Evolutionary conservation across 2,329 filamentous ascomycete species (phyloP).

Genomic region (Microcyclosporella mali): DNA sequence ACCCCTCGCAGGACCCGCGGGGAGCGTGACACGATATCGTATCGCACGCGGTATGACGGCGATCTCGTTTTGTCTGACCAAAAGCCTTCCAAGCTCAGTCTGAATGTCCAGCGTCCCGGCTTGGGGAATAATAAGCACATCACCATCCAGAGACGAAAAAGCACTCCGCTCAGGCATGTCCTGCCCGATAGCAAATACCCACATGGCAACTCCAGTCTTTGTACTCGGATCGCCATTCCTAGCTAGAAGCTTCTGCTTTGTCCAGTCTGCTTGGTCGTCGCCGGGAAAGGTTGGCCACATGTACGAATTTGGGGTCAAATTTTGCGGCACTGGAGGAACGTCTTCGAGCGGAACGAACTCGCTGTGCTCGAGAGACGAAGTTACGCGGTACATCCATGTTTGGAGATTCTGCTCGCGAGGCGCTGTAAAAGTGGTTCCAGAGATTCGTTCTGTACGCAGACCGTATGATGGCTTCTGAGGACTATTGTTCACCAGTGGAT

Average conservation of each 20-base stretch:
- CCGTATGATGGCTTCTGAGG: constrained; percentile 72
- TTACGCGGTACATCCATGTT: constrained; percentile 51
- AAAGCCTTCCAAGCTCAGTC: constrained; percentile 57
- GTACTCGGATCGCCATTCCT: constrained; percentile 70
- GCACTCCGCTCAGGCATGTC: constrained; percentile 65
- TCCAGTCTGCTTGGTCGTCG: constrained; percentile 48
- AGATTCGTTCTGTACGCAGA: constrained; percentile 66
- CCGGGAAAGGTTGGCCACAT: constrained; percentile 20
- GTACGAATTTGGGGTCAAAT: constrained; percentile 12
- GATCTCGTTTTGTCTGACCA: constrained; percentile 60
- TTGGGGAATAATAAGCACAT: constrained; percentile 59
- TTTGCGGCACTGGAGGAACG: constrained; percentile 1
- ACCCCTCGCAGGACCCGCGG: constrained; percentile 53
- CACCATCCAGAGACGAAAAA: constrained; percentile 74
- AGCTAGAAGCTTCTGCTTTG: constrained; percentile 63
- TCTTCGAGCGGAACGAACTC: constrained; percentile 7
- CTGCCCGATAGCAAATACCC: constrained; percentile 70
- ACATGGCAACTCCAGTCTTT: constrained; percentile 71
- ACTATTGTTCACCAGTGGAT: constrained; percentile 69
- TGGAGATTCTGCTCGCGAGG: constrained; percentile 50
- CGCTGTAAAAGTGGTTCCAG: constrained; percentile 52
- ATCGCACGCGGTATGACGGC: constrained; percentile 58
- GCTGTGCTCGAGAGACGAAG: constrained; percentile 24
- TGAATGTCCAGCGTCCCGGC: constrained; percentile 59
- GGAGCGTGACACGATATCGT: constrained; percentile 52